Conservation (phyloP, 768 basidiomycete species). For the Gelatoporia subvermispora region DNA sequence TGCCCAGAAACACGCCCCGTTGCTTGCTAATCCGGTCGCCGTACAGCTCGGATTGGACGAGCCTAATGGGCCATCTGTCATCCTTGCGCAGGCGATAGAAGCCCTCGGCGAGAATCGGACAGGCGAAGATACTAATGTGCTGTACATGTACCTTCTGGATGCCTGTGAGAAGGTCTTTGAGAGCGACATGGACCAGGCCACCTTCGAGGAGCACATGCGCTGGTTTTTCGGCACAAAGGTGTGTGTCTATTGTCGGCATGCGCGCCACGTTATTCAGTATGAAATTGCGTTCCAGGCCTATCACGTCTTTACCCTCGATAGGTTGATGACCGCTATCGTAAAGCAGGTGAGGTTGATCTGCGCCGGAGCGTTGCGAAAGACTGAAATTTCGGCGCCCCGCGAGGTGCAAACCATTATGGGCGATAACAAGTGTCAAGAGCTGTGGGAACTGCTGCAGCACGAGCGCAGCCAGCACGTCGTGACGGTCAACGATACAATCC, state of each 20-base stretch:
- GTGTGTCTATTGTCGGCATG: slow-evolving; percentile 18
- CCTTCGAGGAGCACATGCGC: slow-evolving; percentile 93
- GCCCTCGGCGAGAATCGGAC: slow-evolving; percentile 46
- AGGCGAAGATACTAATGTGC: slow-evolving; percentile 52
- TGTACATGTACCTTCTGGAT: slow-evolving; percentile 85
- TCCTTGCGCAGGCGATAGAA: slow-evolving; percentile 64
- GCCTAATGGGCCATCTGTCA: slow-evolving; percentile 64
- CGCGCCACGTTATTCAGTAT: slow-evolving; percentile 25
- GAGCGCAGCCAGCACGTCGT: slow-evolving; percentile 50
- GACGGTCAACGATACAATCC: slow-evolving; percentile 62
- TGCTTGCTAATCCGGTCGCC: slow-evolving; percentile 76
- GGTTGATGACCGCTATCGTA: slow-evolving; percentile 80
- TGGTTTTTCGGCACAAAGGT: slow-evolving; percentile 91
- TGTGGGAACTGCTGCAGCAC: slow-evolving; percentile 70
- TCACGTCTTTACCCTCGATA: slow-evolving; percentile 90
- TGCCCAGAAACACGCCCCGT: slow-evolving; percentile 56
- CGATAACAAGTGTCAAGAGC: slow-evolving; percentile 83
- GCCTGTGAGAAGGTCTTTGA: slow-evolving; percentile 94
- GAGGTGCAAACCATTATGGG: slow-evolving; percentile 84
- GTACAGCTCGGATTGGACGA: slow-evolving; percentile 84
- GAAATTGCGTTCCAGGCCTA: slow-evolving; percentile 61
- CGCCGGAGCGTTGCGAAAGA: slow-evolving; percentile 2
- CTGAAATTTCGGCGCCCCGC: slow-evolving; percentile 1
- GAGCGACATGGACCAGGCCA: slow-evolving; percentile 84
- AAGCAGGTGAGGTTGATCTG: slow-evolving; percentile 66